Conservation (phyloP, 2,329 filamentous ascomycete genomes). For the Stagonosporopsis chrysanthemi region DNA sequence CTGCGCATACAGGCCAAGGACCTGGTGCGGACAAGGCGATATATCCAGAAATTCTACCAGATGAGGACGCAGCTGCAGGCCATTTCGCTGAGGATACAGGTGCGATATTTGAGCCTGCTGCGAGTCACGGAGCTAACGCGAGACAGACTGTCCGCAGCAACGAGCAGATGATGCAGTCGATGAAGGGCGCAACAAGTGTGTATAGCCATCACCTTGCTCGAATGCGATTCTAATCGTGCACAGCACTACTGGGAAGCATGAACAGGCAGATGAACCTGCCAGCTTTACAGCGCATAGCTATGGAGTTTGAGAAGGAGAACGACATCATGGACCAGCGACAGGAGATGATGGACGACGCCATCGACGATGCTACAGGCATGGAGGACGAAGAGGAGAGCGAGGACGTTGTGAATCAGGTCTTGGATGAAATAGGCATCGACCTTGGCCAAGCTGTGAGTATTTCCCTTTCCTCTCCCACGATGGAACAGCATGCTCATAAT, state of each 20-base stretch:
- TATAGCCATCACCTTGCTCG: not conserved
- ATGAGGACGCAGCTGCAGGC: slow-evolving; percentile 98
- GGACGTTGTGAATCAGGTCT: slow-evolving; percentile 93
- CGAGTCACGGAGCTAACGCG: slow-evolving; percentile 25
- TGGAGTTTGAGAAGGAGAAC: slow-evolving; percentile 99
- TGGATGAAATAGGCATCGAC: slow-evolving; percentile 97
- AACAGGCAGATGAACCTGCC: slow-evolving; percentile 98
- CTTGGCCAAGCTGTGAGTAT: slow-evolving; percentile 81
- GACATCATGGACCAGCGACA: slow-evolving; percentile 99
- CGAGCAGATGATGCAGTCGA: slow-evolving; percentile 99
- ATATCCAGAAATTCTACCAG: slow-evolving; percentile 97
- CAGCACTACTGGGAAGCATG: slow-evolving; percentile 89
- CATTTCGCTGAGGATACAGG: slow-evolving; percentile 93
- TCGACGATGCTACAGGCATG: slow-evolving; percentile 94
- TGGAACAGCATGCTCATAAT: slow-evolving; percentile 21
- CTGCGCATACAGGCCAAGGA: slow-evolving; percentile 99
- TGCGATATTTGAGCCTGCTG: slow-evolving; percentile 50
- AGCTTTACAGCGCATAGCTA: slow-evolving; percentile 91
- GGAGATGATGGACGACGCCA: slow-evolving; percentile 99
- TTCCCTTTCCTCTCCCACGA: not conserved
- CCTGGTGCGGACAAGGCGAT: slow-evolving; percentile 88
- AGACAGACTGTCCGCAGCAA: slow-evolving; percentile 91
- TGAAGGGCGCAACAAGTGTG: slow-evolving; percentile 86
- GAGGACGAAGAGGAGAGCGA: slow-evolving; percentile 94
- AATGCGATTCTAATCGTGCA: slow-evolving; percentile 22